Evolutionary conservation across 2,329 filamentous ascomycete species (phyloP).

Genomic region (Fusarium succisae): DNA sequence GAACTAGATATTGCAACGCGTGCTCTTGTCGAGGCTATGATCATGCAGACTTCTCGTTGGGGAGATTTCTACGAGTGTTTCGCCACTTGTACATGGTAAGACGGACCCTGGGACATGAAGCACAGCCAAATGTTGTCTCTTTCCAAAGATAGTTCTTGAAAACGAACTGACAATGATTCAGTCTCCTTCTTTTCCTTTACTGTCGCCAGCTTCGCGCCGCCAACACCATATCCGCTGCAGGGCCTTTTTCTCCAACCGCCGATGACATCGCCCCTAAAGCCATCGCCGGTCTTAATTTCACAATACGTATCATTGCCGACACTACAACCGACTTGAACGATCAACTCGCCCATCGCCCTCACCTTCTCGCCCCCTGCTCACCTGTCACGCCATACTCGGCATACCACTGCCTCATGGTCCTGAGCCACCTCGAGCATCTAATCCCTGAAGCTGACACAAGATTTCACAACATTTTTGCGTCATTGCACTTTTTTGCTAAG

Average conservation of each 20-base stretch:
- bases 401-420: constrained; percentile 47
- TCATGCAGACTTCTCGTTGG: constrained; percentile 47
- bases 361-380: constrained; percentile 46
- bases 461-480: constrained; percentile 48
- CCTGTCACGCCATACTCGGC: constrained; percentile 48
- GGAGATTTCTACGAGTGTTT: constrained; percentile 50
- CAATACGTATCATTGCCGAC: constrained; percentile 49
- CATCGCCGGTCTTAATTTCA: constrained; percentile 50
- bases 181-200: constrained; percentile 48
- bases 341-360: constrained; percentile 45
- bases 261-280: constrained; percentile 48
- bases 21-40: constrained; percentile 47
- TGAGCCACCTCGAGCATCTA: constrained; percentile 47
- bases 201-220: constrained; percentile 46
- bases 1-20: constrained; percentile 47
- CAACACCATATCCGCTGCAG: constrained; percentile 32
- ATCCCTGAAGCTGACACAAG: constrained; percentile 46
- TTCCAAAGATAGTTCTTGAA: neutral
- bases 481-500: constrained; percentile 48
- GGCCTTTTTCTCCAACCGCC: constrained; percentile 26
- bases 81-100: constrained; percentile 48
- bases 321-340: constrained; percentile 49
- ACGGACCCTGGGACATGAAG: neutral
- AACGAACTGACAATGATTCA: constrained; percentile 19
- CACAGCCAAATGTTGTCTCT: neutral